A percentile compares a stretch with the other conserved stretches of the same genome.
Evolutionary conservation across 352 stramenopile genomes (phyloP).

Genomic region (Phytophthora melonis): DNA sequence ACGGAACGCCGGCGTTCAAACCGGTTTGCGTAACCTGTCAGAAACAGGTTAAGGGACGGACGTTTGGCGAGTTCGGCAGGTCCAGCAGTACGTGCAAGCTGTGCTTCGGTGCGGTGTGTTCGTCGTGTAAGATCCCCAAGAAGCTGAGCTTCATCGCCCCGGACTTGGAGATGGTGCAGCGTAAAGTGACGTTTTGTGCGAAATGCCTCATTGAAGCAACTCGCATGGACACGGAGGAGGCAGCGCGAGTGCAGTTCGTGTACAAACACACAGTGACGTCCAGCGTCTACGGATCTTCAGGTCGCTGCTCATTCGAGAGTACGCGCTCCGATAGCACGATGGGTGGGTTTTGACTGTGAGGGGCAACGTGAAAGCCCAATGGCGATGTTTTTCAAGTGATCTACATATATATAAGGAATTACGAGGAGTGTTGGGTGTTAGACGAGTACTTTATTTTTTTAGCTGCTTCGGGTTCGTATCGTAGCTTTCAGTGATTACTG

Average conservation of each 20-base stretch:
- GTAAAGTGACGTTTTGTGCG: slow-evolving; percentile 40
- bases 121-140: slow-evolving; percentile 29
- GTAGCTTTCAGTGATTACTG: background rate
- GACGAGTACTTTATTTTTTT: background rate
- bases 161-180: slow-evolving; percentile 21
- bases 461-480: background rate
- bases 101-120: slow-evolving; percentile 18
- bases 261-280: slow-evolving; percentile 18
- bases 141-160: slow-evolving; percentile 38
- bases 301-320: background rate
- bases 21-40: slow-evolving; percentile 25
- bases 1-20: background rate
- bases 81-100: slow-evolving; percentile 28
- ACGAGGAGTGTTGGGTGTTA: background rate
- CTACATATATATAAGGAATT: background rate
- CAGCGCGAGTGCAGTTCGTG: slow-evolving; percentile 26
- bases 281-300: slow-evolving; percentile 10
- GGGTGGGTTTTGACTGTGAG: background rate
- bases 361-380: background rate
- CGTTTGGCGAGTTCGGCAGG: slow-evolving; percentile 6
- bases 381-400: background rate
- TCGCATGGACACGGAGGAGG: slow-evolving; percentile 23
- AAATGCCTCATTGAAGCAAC: slow-evolving; percentile 38
- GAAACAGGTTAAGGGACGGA: slow-evolving; percentile 11
- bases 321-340: slow-evolving; percentile 1